phyloP scores from a whole-genome alignment of 2,329 filamentous ascomycete species.

The Pestalotiopsis sp. region DNA sequence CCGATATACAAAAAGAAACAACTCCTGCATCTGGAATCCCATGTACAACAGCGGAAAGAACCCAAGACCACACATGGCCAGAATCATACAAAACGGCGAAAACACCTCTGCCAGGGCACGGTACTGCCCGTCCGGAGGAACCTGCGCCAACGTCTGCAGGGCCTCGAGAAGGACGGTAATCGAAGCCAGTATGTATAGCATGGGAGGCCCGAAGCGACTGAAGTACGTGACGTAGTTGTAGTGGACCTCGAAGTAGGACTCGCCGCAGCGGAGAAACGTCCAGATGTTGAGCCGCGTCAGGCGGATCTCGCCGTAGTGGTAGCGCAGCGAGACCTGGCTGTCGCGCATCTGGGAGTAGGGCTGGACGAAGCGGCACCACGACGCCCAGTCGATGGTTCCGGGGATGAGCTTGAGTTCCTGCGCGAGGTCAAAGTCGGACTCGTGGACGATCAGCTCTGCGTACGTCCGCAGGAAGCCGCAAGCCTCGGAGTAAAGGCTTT shows the following conservation, averaged over 20 bases:
- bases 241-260: no score
- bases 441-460: not conserved
- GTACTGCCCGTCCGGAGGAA: not conserved
- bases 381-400: not conserved
- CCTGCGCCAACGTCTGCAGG: no score
- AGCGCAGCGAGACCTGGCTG: not conserved
- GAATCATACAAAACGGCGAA: not conserved
- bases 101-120: not conserved
- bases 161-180: no score
- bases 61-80: not conserved
- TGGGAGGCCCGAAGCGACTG: no score
- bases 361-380: not conserved
- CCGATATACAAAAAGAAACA: no score
- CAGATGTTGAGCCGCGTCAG: not conserved
- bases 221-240: no score
- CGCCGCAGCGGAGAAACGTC: no score
- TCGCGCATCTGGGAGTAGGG: not conserved
- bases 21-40: not conserved
- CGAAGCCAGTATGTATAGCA: no score
- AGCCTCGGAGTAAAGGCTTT: not conserved
- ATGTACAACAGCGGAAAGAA: not conserved
- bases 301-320: not conserved
- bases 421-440: not conserved
- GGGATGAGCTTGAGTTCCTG: not conserved
- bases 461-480: not conserved